Evolutionary conservation across 306 rosid species (phyloP).

Genomic region (Cicer yamashitae): DNA sequence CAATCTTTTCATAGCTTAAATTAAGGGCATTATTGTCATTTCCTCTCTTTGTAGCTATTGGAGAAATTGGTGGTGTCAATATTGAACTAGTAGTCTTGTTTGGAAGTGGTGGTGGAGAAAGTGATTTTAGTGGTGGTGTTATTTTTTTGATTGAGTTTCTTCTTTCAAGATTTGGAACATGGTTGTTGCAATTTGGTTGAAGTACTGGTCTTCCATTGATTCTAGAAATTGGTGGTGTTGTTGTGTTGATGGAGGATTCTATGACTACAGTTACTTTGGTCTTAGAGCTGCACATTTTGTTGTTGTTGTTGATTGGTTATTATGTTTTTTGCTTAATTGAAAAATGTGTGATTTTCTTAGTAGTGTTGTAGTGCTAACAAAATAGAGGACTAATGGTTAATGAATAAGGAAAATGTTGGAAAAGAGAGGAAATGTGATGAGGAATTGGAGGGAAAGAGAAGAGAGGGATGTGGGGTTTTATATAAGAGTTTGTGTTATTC

Average conservation of each 20-base stretch:
- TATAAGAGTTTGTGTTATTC: too few relatives aligned
- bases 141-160: conserved; percentile 69
- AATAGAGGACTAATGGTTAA: conserved; percentile 1
- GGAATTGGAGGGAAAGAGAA: conserved; percentile 51
- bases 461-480: conserved; percentile 55
- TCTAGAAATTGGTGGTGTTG: conserved; percentile 53
- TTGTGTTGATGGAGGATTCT: conserved; percentile 44
- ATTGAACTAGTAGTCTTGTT: conserved; percentile 46
- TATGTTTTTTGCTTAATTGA: neutral
- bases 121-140: conserved; percentile 57
- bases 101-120: conserved; percentile 46
- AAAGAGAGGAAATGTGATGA: conserved; percentile 42
- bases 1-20: conserved; percentile 70
- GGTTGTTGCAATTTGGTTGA: conserved; percentile 85
- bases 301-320: neutral
- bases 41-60: conserved; percentile 73
- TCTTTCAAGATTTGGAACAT: conserved; percentile 74
- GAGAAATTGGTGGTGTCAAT: conserved; percentile 69
- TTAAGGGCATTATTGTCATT: conserved; percentile 66
- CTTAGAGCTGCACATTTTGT: conserved; percentile 75
- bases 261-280: conserved; percentile 65
- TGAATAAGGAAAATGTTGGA: neutral
- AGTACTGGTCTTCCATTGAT: conserved; percentile 84
- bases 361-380: neutral
- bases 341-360: neutral